Percentiles rank a stretch among this genome's conserved stretches.
These are phyloP conservation scores for Dipodascus albidus DNA, from an alignment of 805 yeast species.

Conservation along the genomic window DNA sequence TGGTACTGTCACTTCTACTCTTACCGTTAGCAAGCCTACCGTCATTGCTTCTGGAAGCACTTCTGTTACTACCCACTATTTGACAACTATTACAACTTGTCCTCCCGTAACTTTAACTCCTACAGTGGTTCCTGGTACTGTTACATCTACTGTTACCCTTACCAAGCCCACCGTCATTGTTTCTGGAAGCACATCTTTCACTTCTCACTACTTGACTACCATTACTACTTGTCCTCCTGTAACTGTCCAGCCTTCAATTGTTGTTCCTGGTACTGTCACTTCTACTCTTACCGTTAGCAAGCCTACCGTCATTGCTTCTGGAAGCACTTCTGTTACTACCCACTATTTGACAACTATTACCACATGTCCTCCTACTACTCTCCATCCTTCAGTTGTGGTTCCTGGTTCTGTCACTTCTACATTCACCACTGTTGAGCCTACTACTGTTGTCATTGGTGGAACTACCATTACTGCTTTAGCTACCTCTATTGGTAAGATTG, in stretches of 20 bases:
- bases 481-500: background rate
- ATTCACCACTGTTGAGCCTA: background rate
- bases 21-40: slow-evolving; percentile 1
- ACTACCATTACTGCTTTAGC: background rate
- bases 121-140: background rate
- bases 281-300: background rate
- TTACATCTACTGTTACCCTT: background rate
- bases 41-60: background rate
- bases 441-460: background rate
- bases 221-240: slow-evolving; percentile 3
- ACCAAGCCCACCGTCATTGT: background rate
- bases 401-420: slow-evolving; percentile 7
- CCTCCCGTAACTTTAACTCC: background rate
- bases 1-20: background rate
- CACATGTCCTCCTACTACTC: background rate
- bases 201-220: background rate
- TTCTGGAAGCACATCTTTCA: background rate
- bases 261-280: slow-evolving; percentile 3
- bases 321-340: background rate
- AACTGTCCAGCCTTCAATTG: slow-evolving; percentile 1
- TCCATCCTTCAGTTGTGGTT: slow-evolving; percentile 3
- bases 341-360: background rate
- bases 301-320: slow-evolving; percentile 1
- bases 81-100: background rate
- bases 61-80: background rate